Evolutionary conservation across 2,329 filamentous ascomycete species (phyloP), one percentile per base, ranked within the genome.

Genomic region (Bipolaris zeicola): DNA sequence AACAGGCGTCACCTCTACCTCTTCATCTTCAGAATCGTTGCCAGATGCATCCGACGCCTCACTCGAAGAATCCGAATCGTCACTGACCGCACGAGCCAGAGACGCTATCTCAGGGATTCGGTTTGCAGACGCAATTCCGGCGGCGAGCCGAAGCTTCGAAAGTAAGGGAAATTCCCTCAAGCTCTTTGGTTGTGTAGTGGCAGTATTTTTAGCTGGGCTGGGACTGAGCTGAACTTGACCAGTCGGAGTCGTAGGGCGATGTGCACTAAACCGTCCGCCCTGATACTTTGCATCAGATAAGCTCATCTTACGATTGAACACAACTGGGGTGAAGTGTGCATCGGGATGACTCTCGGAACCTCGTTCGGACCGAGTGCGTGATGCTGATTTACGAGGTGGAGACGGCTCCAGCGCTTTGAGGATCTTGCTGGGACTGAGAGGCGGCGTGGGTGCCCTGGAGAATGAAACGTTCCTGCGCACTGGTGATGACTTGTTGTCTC

Each of bases 241-340:
- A 14, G 24, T n/a, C 18, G 20, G 39, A 18, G 43, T 26, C n/a
- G 18, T 43, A 18, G 50, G 34, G 13, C 56, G 50, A 26, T 60
- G 42, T 3, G 58, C n/a, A 16, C 64, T 67, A 42, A 77, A 84
- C 45, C 79, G 80, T 7, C 82, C 82, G 31, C 77, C 71, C 43
- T 77, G 75, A 70, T 87, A 87, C 64, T 85, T 86, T 20, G 80
- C 74, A 65, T 85, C 81, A 52, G 81, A 80, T 22, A 77, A 63
- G 37, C 75, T 74, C 52, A 85, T 67, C 48, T 78, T 79, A 34
- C 76, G 74, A 60, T 78, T 80, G 66, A 87, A 87, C 7, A 71
- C 63, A 6, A 87, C 74, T 0, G 83, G 81, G 37, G 79, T 74
- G 61, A 85, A 87, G 44, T 78, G 77, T 57, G 81, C 82, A 42